Evolutionary conservation across 2,329 filamentous ascomycete species (phyloP).

Genomic region (Chaetomiaceae sp.): DNA sequence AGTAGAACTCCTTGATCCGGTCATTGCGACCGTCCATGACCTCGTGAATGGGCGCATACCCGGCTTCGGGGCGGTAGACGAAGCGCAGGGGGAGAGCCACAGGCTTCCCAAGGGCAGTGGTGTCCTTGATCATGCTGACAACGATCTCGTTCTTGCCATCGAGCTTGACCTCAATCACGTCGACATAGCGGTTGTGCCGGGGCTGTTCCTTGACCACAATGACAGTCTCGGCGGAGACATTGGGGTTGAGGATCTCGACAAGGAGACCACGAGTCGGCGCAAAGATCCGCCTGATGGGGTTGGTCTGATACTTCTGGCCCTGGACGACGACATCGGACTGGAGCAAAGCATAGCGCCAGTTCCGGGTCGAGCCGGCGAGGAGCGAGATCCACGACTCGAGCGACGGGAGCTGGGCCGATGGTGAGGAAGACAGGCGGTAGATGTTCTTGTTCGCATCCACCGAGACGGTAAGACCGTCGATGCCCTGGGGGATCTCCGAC

Average conservation of each 20-base stretch:
- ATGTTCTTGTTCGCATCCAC: conserved; percentile 75
- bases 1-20: conserved; percentile 99
- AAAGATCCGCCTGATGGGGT: conserved; percentile 89
- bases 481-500: conserved; percentile 65
- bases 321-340: conserved; percentile 91
- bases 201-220: conserved; percentile 87
- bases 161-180: conserved; percentile 82
- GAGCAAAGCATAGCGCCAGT: conserved; percentile 93
- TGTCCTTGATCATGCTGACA: conserved; percentile 88
- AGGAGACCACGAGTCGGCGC: conserved; percentile 80
- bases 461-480: conserved; percentile 81
- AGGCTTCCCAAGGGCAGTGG: conserved; percentile 76
- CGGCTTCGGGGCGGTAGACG: conserved; percentile 89
- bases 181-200: conserved; percentile 77
- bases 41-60: conserved; percentile 95
- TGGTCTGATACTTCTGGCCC: conserved; percentile 94
- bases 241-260: conserved; percentile 80
- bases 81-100: conserved; percentile 84
- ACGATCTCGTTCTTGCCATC: conserved; percentile 72
- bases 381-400: conserved; percentile 82
- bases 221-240: conserved; percentile 75
- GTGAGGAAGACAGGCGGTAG: conserved; percentile 75
- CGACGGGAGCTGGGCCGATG: conserved; percentile 70
- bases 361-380: conserved; percentile 78
- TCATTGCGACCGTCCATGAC: conserved; percentile 96